These are phyloP conservation scores for Podaxis mareebaensis DNA, from an alignment of 768 basidiomycete genomes.

Conservation along the genomic window DNA sequence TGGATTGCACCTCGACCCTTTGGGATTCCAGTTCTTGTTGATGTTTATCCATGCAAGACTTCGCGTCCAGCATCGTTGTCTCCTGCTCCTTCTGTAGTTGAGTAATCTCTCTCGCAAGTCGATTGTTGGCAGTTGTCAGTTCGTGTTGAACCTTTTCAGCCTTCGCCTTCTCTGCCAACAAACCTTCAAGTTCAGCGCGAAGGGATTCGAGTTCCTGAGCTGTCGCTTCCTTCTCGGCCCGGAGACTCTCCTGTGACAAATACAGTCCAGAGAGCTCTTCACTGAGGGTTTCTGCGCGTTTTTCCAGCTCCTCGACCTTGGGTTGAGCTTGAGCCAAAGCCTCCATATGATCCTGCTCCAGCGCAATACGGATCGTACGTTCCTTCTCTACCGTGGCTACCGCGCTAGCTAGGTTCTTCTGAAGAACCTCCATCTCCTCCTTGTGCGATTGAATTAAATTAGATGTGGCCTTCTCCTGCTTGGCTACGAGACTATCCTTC, in stretches of 20 bases:
- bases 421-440: conserved; percentile 7
- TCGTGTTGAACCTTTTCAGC: neutral
- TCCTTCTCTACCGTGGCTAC: neutral
- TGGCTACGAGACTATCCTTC: neutral
- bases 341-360: conserved; percentile 21
- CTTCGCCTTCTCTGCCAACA: neutral
- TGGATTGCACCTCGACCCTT: conserved; percentile 33
- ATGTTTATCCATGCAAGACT: conserved; percentile 18
- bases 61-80: conserved; percentile 31
- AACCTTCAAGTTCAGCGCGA: neutral
- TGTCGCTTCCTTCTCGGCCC: conserved; percentile 20
- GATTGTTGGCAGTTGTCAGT: neutral
- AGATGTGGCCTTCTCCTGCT: conserved; percentile 1
- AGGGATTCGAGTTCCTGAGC: neutral
- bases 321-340: conserved; percentile 23
- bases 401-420: neutral
- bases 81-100: conserved; percentile 31
- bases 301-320: conserved; percentile 19
- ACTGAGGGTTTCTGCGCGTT: conserved; percentile 16
- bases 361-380: neutral
- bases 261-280: conserved; percentile 13
- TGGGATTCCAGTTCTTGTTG: conserved; percentile 33
- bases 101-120: conserved; percentile 22
- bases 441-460: neutral
- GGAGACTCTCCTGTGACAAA: conserved; percentile 17